Evolutionary conservation across 108 stramenopile genomes (phyloP).

Genomic region (Stephanodiscus minutulus): DNA sequence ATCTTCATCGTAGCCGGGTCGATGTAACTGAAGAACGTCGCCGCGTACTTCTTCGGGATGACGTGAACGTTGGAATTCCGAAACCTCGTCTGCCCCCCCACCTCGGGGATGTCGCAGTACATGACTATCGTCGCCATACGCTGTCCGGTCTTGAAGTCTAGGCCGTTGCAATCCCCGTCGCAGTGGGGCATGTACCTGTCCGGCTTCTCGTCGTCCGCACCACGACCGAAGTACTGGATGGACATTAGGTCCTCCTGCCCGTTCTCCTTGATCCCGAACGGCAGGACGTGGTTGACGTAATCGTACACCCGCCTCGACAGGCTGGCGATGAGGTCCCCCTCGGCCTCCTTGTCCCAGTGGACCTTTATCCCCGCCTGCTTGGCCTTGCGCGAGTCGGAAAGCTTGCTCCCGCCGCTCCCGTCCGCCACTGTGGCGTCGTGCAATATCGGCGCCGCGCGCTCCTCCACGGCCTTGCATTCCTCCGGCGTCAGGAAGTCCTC

Average conservation of each 20-base stretch:
- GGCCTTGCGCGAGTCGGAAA: slow-evolving; percentile 70
- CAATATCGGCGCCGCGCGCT: slow-evolving; percentile 56
- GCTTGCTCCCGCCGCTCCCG: slow-evolving; percentile 73
- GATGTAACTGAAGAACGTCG: slow-evolving; percentile 90
- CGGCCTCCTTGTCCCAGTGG: slow-evolving; percentile 60
- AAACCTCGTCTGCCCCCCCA: slow-evolving; percentile 93
- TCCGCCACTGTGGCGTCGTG: slow-evolving; percentile 83
- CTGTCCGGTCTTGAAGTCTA: slow-evolving; percentile 70
- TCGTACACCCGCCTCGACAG: slow-evolving; percentile 75
- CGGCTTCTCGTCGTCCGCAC: slow-evolving; percentile 66
- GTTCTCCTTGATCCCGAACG: slow-evolving; percentile 60
- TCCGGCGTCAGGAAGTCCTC: slow-evolving; percentile 76
- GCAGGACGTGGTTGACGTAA: slow-evolving; percentile 78
- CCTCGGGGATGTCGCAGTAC: slow-evolving; percentile 85
- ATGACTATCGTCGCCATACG: slow-evolving; percentile 95
- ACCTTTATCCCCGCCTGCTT: slow-evolving; percentile 82
- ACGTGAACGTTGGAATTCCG: slow-evolving; percentile 83
- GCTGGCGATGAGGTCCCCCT: slow-evolving; percentile 63
- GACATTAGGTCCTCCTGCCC: slow-evolving; percentile 89
- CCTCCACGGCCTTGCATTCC: slow-evolving; percentile 84
- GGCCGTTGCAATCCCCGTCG: slow-evolving; percentile 82
- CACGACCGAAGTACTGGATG: slow-evolving; percentile 88
- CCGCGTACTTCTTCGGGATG: slow-evolving; percentile 73
- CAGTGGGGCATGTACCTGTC: slow-evolving; percentile 95
- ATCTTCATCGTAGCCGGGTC: slow-evolving; percentile 70